Percentiles rank a stretch among this genome's conserved stretches.
phyloP scores from a whole-genome alignment of 441 rosid genomes.

The Erodium trifolium region DNA sequence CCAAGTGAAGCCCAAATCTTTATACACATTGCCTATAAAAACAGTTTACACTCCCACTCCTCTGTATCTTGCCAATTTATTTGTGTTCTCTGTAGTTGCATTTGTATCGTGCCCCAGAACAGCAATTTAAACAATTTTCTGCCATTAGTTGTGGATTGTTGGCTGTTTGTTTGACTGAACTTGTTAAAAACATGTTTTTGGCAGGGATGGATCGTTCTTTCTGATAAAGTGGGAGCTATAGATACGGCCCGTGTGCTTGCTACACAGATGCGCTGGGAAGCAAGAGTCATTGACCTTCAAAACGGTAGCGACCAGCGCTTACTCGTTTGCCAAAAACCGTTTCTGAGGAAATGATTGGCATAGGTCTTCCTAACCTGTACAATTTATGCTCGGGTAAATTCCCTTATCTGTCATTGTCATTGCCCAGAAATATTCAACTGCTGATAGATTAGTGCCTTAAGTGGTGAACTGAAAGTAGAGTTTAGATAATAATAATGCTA shows the following conservation, averaged over 20 bases:
- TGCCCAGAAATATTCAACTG: not conserved
- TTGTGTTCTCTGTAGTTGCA: too few species aligned
- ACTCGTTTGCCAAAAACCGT: conserved; percentile 93
- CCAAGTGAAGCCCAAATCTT: too few species aligned
- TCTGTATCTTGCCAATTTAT: too few species aligned
- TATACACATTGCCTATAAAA: too few species aligned
- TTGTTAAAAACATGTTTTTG: not conserved
- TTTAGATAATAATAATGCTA: not conserved
- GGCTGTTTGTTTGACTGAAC: not conserved
- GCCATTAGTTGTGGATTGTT: not conserved
- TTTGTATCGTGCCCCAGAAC: not conserved
- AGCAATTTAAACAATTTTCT: not conserved
- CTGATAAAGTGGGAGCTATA: conserved; percentile 63
- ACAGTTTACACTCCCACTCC: too few species aligned
- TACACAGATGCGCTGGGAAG: conserved; percentile 86
- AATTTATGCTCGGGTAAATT: conserved; percentile 35
- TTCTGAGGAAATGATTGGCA: conserved; percentile 55
- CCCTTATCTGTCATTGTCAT: not conserved
- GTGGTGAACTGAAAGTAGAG: not conserved
- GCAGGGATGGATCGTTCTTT: conserved; percentile 88
- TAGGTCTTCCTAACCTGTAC: conserved; percentile 22
- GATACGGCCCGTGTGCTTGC: conserved; percentile 77
- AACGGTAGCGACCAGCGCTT: conserved; percentile 92
- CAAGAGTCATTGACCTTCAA: conserved; percentile 86
- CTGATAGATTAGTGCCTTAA: not conserved